Evolutionary conservation across 257 asterid species (phyloP), one percentile per base, ranked within the genome.

Genomic region (Solanum arcanum): DNA sequence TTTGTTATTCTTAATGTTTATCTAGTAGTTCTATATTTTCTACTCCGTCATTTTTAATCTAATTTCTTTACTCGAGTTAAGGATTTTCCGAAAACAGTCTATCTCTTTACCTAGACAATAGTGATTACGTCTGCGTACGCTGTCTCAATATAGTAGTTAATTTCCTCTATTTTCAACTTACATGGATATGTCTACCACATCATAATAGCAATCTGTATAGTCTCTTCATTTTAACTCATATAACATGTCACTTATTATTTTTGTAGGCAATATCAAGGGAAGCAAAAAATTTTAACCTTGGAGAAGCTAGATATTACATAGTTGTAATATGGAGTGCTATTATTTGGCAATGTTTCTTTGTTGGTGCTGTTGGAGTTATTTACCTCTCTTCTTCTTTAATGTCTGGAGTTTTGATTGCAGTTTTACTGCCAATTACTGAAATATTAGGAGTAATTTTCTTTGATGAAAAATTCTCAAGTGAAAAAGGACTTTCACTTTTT

Each of bases 321-420:
- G 86, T 84, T 35, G 52, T 84, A 62, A 29, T 62, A 62, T 84
- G 86, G 49, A 84, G 18, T 39, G 62, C 62, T 3, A 84, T 84
- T 1, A 68, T 84, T 23, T 84, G 86, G 86, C 86, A 84, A n/a
- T 68, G 73, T 12, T 68, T 84, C 56, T 68, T n/a, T 68, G 76
- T 84, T 8, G 86, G 86, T 59, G 59, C 44, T n/a, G 74, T 84
- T 41, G 86, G 86, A 33, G 86, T 84, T 37, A 84, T 64, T 62
- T 84, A 44, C n/a, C 20, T 9, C 27, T 64, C 76, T 33, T 84
- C 86, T 16, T 62, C 86, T 27, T 68, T 84, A 10, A 39, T 84
- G 76, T 62, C 86, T 7, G 86, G 86, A 9, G 23, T 84, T 9
- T 3, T 84, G 18, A 64, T 84, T 3, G 9, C 86, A 0, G 39